These are phyloP conservation scores for Citrus hindsii DNA, from an alignment of 345 rosid genomes.

Conservation along the genomic window DNA sequence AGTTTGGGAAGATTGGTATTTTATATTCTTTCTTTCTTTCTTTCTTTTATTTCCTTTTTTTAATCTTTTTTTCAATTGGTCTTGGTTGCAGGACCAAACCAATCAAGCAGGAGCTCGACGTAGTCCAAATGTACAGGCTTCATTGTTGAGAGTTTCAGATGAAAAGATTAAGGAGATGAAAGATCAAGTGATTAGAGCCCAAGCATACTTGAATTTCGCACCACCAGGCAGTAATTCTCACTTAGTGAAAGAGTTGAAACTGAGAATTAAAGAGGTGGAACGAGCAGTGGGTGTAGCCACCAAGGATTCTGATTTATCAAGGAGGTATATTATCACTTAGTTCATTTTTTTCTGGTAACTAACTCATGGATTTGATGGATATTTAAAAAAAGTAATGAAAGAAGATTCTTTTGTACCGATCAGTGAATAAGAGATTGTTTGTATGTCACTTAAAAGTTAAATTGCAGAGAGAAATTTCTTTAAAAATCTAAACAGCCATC, in stretches of 20 bases:
- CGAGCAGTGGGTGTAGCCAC: conserved; percentile 50
- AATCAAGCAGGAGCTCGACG: conserved; percentile 19
- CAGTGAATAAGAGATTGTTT: not conserved
- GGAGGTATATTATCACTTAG: conserved; percentile 41
- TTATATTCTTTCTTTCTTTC: not conserved
- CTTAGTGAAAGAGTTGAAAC: conserved; percentile 67
- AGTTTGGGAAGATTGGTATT: not conserved
- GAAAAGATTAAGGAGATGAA: conserved; percentile 63
- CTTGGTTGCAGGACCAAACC: conserved; percentile 41
- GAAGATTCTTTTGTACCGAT: not conserved
- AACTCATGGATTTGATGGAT: not conserved
- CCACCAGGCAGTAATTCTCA: conserved; percentile 71
- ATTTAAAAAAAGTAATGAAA: not conserved
- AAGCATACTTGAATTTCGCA: conserved; percentile 57
- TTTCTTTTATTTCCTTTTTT: too few relatives aligned
- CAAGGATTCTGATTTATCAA: conserved; percentile 73
- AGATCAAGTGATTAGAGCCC: conserved; percentile 83
- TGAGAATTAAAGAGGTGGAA: conserved; percentile 69
- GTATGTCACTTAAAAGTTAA: not conserved
- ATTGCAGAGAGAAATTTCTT: not conserved
- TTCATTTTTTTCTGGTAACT: not conserved
- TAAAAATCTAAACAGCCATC: not conserved
- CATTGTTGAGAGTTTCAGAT: conserved; percentile 37
- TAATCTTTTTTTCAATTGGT: not conserved
- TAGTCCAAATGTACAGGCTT: conserved; percentile 29